Evolutionary conservation across 2,329 filamentous ascomycete genomes (phyloP), one percentile per base, ranked within the genome.

Genomic region (Fusarium tuaranense): DNA sequence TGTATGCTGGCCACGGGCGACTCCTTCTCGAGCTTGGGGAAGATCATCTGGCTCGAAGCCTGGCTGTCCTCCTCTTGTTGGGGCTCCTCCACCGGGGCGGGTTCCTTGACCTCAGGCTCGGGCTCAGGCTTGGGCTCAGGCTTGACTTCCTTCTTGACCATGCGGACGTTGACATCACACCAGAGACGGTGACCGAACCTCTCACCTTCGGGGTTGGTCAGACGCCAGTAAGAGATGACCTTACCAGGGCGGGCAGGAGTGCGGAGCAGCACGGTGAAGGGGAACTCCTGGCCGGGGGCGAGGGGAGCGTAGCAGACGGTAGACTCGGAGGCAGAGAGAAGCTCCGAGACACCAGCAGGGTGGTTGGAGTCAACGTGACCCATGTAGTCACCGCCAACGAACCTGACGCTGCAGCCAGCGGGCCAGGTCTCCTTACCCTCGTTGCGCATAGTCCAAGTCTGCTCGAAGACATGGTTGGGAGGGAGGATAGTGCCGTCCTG

Each of bases 331-430:
- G 95, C 95, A 38, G 91, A 91, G 41, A 92, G 89, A 68, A 98
- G 91, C 77, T 95, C 92, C 44, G 89, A 88, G 67, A 95, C 91
- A 76, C 93, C 94, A n/a, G 93, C 92, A 27, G 95, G 94, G 79
- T 93, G 93, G 71, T 88, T 89, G 62, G 93, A 91, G 82, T 98
- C 94, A 65, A 98, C 89, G 76, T 95, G 93, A 78, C 97, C 94
- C 97, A 99, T 98, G 84, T 96, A 95, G 83, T 98, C 96, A 61
- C 97, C 97, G 68, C 96, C 95, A 69, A 97, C 93, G 80, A 95
- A 98, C 83, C 94, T 94, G 78, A 98, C 94, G 67, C 92, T 93
- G 87, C 95, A 97, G 71, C 95, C 97, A 65, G 92, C 90, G 41
- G 97, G 97, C 97, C 97, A 99, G 14, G 92, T 83, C 60, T 87